Percentiles rank a stretch among this genome's conserved stretches.
Evolutionary conservation across 2,329 filamentous ascomycete species (phyloP).

Genomic region (Fusarium sp.): DNA sequence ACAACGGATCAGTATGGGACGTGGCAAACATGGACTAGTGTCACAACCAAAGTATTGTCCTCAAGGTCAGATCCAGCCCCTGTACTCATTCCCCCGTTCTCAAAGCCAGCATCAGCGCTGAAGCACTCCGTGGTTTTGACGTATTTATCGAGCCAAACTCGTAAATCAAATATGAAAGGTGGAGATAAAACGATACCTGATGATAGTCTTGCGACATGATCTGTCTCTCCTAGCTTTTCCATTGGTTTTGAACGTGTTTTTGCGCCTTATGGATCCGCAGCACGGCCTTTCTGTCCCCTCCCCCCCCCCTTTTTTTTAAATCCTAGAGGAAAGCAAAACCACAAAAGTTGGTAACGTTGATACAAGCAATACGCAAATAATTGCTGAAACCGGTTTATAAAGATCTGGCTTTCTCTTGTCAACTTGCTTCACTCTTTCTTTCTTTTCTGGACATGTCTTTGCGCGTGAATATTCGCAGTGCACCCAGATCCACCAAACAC

Average conservation of each 20-base stretch:
- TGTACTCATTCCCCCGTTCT: neutral
- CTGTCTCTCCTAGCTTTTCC: rapidly evolving
- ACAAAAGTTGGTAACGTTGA: neutral
- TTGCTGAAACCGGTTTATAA: neutral
- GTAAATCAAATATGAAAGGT: neutral
- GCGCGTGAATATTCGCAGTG: neutral
- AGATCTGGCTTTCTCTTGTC: rapidly evolving
- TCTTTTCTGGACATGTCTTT: neutral
- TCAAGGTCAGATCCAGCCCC: neutral
- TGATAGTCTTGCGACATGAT: neutral
- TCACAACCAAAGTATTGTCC: neutral
- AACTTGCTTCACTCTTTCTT: rapidly evolving
- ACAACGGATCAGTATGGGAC: too few species aligned
- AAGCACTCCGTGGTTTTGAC: neutral
- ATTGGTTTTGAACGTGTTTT: neutral
- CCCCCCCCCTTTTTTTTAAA: neutral
- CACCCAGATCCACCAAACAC: neutral
- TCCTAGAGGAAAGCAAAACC: rapidly evolving
- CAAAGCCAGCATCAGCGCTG: neutral
- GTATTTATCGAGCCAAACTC: rapidly evolving
- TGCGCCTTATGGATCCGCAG: neutral
- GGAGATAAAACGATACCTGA: neutral
- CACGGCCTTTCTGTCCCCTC: neutral
- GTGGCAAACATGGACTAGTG: neutral
- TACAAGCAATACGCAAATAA: rapidly evolving